Evolutionary conservation across 176 grass and related monocot species (phyloP), one percentile per base, ranked within the genome.

Genomic region (Zea luxurians): DNA sequence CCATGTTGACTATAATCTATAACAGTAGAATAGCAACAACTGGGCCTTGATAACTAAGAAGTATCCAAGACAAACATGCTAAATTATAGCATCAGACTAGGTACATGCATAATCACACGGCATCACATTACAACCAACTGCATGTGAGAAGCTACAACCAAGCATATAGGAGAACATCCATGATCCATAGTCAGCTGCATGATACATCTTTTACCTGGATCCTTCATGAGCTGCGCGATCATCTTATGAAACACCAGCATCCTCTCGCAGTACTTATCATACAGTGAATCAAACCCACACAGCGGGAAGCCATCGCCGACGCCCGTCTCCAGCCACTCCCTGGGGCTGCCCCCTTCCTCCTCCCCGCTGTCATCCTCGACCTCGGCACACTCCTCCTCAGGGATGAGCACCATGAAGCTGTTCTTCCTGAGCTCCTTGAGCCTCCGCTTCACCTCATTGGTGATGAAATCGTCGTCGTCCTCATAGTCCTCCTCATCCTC

Each of bases 351-450:
- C 55, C 86, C 91, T 66, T 95, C 90, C 7, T 87, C 86, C 1
- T 84, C 93, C 4, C 71, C 86, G 0, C 83, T 90, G 15, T 86
- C 83, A 48, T 86, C 82, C 41, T 90, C 91, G 48, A 85, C 83
- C 68, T 88, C 91, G 0, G 74, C 86, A 6, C 80, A 80, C 10
- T 88, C 86, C 37, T 93, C 91, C 82, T 93, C 91, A 0, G 96
- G 96, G 41, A 99, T 99, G 18, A 92, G 81, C 57, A 99, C 96
- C 96, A 99, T 92, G 89, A 99, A 95, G 43, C 81, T 92, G 86
- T 91, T 92, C 88, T 93, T 95, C 74, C 81, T 88, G 35, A 91
- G 48, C 84, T 99, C 92, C 86, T 95, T 95, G 77, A 99, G 91
- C 87, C 96, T 82, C 44, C 96, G 79, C 81, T 99, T 92, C 66